Base-by-base conservation (phyloP, 1,284 basidiomycete genomes). In the Fomes fomentarius region DNA sequence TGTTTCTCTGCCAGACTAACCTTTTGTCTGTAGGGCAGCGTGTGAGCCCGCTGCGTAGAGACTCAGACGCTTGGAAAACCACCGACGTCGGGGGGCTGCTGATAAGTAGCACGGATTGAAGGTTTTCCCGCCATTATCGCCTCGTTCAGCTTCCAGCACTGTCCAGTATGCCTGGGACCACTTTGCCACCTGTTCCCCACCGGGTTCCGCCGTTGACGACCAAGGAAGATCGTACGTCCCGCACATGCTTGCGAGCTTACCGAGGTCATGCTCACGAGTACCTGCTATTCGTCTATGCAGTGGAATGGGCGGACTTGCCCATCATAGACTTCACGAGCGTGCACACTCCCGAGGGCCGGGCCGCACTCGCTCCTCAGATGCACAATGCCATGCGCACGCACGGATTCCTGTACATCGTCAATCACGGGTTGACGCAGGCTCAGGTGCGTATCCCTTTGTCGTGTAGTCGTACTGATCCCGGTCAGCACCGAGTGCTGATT, bases 281-380 rank as follows among this genome's bases (percentile, higher is more conserved):
- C 12, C 28, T 30, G 6, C 22, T 3, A 7, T 48, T 6, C 9
- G 6, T 17, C 25, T 33, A 8, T 25, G 28, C 21, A 87, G 85
- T 87, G 69, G 80, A 87, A 34, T 89, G 83, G 72, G 89, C 85
- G 0, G 80, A 89, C 45, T 76, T 91, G 19, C 77, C 83, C 17
- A 76, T 82, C 47, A 79, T 91, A 54, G 88, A 91, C 63, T 69
- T 91, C n/a, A 74, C 82, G 24, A 78, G 78, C 51, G 75, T 76
- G 12, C 60, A 66, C 10, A 84, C 75, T 0, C 67, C 71, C 0
- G 79, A 82, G 53, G 82, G 78, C 2, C 78, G 80, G 0, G 58
- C 60, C 7, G 60, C 61, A 38, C 66, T 70, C 37, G 66, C 69
- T 0, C 67, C 71, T 28, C 73, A 86, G 8, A 78, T 81, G 8